Evolutionary conservation across 495 filamentous ascomycete genomes (phyloP), one percentile per base, ranked within the genome.

Genomic region (Neurospora sp.): DNA sequence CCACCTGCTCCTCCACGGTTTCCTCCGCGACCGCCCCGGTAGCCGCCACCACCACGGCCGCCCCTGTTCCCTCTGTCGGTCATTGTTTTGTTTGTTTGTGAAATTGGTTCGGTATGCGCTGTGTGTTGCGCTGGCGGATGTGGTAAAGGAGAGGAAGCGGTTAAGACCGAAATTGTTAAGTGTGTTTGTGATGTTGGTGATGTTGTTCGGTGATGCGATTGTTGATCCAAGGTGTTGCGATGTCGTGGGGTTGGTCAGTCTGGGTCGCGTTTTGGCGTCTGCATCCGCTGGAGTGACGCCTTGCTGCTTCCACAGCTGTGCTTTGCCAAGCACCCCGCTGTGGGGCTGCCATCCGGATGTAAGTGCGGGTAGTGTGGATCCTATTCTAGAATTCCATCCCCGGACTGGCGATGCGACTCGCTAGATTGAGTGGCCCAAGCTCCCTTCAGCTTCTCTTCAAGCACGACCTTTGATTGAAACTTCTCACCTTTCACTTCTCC

Each of bases 51-150:
- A 37, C 81, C 78, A 40, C 79, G 76, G 39, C 81, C 79, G 40
- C 83, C 83, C 70, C 85, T 75, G 17, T 83, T 80, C 61, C 87
- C 83, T 38, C 84, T 77, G 72, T 93, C 91, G 74, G 91, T 89
- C 90, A 93, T 91, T 31, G 37, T 48, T 41, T 39, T 20, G 42
- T 35, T 72, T 44, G 12, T 38, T 68, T 20, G 35, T 16, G 4
- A 40, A 40, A 45, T 20, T 42, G 35, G 1, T 39, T 70, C 69
- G 22, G 69, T 39, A 37, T 39, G 45, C 37, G n/a, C 31, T 16
- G 9, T 16, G 71, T 14, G 1, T 17, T n/a, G 31, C 17, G 61
- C 37, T 20, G 31, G 41, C 39, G 35, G 14, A 27, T 44, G 20
- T n/a, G 41, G 41, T 20, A 40, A 8, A 39, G 53, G 20, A 70